phyloP scores from a whole-genome alignment of 2,329 filamentous ascomycete species.

The Aspergillus sp. region DNA sequence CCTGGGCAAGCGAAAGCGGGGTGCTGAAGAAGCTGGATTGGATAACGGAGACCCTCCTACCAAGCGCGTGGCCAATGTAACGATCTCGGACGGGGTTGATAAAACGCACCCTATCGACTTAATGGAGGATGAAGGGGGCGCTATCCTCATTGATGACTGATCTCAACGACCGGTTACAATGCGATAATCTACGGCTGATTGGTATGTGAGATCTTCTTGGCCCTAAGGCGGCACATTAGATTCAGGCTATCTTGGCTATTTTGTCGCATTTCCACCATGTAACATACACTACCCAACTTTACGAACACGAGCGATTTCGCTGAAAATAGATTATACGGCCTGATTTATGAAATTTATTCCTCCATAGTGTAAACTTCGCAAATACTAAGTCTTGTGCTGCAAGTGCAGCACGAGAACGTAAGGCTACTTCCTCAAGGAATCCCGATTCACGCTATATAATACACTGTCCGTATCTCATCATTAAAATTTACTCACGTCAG shows the following conservation, averaged over 20 bases:
- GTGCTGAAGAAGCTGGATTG: conserved; percentile 42
- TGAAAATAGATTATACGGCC: conserved; percentile 8
- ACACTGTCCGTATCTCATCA: neutral
- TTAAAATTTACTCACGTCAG: conserved; percentile 34
- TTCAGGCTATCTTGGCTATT: neutral
- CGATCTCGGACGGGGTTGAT: conserved; percentile 42
- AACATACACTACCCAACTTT: conserved; percentile 17
- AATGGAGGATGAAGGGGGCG: conserved; percentile 55
- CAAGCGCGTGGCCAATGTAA: conserved; percentile 37
- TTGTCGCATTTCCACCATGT: conserved; percentile 14
- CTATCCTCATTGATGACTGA: conserved; percentile 61
- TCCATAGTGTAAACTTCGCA: neutral
- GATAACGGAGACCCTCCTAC: conserved; percentile 42
- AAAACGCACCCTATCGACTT: conserved; percentile 42
- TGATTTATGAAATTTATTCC: neutral
- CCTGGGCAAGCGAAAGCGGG: conserved; percentile 46
- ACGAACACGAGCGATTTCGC: conserved; percentile 8
- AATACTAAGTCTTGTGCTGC: neutral
- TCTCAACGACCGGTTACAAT: neutral
- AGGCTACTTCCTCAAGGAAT: neutral
- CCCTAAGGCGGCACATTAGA: neutral
- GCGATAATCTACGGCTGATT: neutral
- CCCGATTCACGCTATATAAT: neutral
- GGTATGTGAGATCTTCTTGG: neutral
- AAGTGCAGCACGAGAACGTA: neutral